Evolutionary conservation across 2,329 filamentous ascomycete species (phyloP), one percentile per base, ranked within the genome.

Genomic region (Xylaria digitata): DNA sequence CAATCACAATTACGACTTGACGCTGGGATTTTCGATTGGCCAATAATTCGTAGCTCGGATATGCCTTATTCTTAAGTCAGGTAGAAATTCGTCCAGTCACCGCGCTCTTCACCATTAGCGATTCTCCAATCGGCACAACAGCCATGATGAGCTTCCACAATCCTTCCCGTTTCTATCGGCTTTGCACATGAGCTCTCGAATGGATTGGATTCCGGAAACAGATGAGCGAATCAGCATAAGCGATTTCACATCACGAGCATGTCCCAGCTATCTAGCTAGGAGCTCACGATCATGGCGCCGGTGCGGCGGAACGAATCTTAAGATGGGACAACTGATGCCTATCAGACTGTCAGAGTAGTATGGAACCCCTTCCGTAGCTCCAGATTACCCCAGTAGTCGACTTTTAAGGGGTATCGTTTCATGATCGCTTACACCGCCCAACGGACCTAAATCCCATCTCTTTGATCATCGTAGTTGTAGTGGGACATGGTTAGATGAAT

Each of bases 21-120:
- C 34, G 54, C 53, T 68, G 53, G 69, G 67, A 70, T 57, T 71
- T 73, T 63, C 69, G 67, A 77, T 76, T 77, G 75, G 74, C 52
- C 62, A 61, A 64, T 48, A 65, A 53, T 57, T 63, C 49, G 37
- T 34, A 30, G 40, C 32, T 64, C 43, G 52, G 57, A 59, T 49
- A 17, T 49, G 57, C 65, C 58, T 50, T 66, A 26, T 30, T 62
- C 64, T 71, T 63, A 71, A 65, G 66, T 64, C 57, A 63, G 65
- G 56, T 59, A 40, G 32, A 19, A 64, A 66, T 32, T 50, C 54
- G 69, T 62, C 72, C 70, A 72, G 71, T 72, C 69, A 60, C 65
- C 61, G 48, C 26, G 48, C 26, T 34, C n/a, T 66, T 61, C 50
- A 58, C 37, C 15, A 60, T 49, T 26, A 63, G 43, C 34, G 43